Conservation (phyloP, 2,329 filamentous ascomycete genomes). For the Tolypocladium inflatum region DNA sequence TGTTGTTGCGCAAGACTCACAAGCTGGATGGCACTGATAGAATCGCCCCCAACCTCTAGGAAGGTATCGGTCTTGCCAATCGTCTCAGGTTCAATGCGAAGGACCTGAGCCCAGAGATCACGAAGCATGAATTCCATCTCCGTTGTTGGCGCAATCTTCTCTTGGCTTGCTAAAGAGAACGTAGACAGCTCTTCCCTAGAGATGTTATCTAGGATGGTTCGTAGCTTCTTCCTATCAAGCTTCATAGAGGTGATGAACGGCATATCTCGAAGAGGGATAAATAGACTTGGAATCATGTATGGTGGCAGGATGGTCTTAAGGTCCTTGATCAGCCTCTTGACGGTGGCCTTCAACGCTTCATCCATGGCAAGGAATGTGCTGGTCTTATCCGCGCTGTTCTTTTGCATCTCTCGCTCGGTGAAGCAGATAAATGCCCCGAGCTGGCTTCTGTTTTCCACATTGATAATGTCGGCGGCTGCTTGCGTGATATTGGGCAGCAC, state of each 20-base stretch:
- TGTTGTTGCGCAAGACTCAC: background rate
- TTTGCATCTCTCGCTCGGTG: background rate
- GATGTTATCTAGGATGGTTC: too few relatives aligned
- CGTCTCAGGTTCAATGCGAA: background rate
- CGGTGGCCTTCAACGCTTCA: too few relatives aligned
- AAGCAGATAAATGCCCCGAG: background rate
- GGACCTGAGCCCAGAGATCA: constrained; percentile 2
- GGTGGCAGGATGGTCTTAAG: background rate
- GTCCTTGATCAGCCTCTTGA: too few relatives aligned
- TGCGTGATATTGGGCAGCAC: background rate
- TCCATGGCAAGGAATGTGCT: too few relatives aligned
- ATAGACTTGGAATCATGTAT: background rate
- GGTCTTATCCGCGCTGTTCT: too few relatives aligned
- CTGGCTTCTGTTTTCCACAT: background rate
- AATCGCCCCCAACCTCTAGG: constrained; percentile 1
- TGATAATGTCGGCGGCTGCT: background rate
- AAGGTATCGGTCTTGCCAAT: background rate
- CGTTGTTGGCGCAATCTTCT: constrained; percentile 1
- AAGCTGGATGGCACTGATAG: constrained; percentile 7
- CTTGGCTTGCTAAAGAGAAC: background rate
- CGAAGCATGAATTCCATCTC: background rate
- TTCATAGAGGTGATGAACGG: constrained; percentile 8
- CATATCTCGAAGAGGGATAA: background rate
- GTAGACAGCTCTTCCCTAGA: too few relatives aligned
- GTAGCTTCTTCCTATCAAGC: constrained; percentile 6